Base-by-base conservation (phyloP, 805 yeast genomes). In the Wickerhamomyces kurtzmanii region DNA sequence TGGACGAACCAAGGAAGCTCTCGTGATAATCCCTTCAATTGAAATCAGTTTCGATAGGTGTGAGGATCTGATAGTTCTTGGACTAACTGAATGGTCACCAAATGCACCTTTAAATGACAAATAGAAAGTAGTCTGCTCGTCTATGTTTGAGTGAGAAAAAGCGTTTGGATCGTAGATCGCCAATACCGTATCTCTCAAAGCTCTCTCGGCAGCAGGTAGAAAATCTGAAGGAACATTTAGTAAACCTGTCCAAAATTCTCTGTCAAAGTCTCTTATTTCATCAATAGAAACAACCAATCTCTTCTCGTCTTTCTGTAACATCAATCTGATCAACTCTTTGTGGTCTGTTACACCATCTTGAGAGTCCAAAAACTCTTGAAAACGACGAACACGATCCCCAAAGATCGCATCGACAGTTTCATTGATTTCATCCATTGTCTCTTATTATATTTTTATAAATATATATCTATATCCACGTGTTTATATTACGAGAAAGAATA, bases 21-120 rank as follows among this genome's bases (percentile, higher is more conserved):
- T 68, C 1, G 97, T 89, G 12, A 91, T 95, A 42, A 91, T 91
- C 31, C 98, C 98, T 56, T 91, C 96, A 15, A 91, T 65, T 2
- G 94, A 76, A 24, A 91, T 73, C 69, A 89, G 61, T 47, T 78
- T 77, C 31, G 94, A 85, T 28, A 91, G 60, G 38, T 72, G 78
- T 10, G 67, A 56, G 3, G 97, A 78, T 33, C 77, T 71, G 32
- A 91, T 74, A 4, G 95, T 75, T 45, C 97, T 70, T 13, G 98
- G 96, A 15, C 86, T 78, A 17, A 89, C 75, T 24, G 79, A 69
- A 49, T 86, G 87, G 31, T 76, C 71, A 31, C 97, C 97, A 54
- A 91, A 85, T 0, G 96, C 76, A 30, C 98, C 98, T 41, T 71
- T 74, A 56, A 89, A 85, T 0, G 87, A 80, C 11, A 91, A 53